Evolutionary conservation across 169 alveolate species (phyloP).

Genomic region (Cryptosporidium canis): DNA sequence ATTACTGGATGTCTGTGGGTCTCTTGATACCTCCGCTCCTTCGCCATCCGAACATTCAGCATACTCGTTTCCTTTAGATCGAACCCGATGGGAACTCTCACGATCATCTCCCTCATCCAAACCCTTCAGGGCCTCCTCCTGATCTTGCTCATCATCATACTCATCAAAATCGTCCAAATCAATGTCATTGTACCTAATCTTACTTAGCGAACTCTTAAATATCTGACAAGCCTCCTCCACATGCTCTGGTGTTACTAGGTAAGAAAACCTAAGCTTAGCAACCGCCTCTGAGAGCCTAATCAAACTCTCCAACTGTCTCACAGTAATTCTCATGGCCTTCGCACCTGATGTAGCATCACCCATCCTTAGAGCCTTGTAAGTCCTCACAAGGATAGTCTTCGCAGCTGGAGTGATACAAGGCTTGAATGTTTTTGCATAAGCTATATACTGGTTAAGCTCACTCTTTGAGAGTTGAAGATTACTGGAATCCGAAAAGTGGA

Average conservation of each 20-base stretch:
- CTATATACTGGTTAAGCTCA: slow-evolving; percentile 89
- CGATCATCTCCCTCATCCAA: not conserved
- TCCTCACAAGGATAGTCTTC: slow-evolving; percentile 88
- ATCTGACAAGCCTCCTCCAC: slow-evolving; percentile 93
- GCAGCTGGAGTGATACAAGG: slow-evolving; percentile 93
- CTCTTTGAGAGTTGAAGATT: slow-evolving; percentile 82
- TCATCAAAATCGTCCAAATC: slow-evolving; percentile 77
- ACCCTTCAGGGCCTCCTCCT: not conserved
- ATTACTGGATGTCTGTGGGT: not conserved
- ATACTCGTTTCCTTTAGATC: not conserved
- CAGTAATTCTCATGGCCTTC: slow-evolving; percentile 94
- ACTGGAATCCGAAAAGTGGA: not conserved
- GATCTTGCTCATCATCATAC: slow-evolving; percentile 12
- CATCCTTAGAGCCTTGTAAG: slow-evolving; percentile 90
- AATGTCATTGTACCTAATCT: slow-evolving; percentile 81
- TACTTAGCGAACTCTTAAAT: slow-evolving; percentile 87
- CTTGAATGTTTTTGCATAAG: slow-evolving; percentile 89
- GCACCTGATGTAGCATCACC: slow-evolving; percentile 88
- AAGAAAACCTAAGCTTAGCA: slow-evolving; percentile 92
- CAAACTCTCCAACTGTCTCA: slow-evolving; percentile 94
- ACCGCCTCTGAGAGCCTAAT: slow-evolving; percentile 94
- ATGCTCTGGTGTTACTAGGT: slow-evolving; percentile 87
- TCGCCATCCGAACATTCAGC: not conserved
- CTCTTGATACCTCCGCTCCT: not conserved
- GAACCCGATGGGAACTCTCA: not conserved